Evolutionary conservation across 164 flowering plant species (phyloP), one percentile per base, ranked within the genome.

Genomic region (Echeveria elegans): DNA sequence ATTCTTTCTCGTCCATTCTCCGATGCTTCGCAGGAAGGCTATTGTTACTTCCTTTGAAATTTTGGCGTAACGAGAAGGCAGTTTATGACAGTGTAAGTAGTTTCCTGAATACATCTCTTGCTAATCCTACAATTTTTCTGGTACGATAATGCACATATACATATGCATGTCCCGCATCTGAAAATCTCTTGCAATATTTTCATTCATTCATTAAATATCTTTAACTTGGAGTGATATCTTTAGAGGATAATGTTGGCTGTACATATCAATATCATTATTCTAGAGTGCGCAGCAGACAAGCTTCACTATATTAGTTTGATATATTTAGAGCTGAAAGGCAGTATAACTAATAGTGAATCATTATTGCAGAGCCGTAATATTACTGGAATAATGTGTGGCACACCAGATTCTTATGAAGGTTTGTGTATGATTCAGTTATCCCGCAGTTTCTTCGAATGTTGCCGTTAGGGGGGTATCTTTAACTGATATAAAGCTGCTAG

Each of bases 11-110:
- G 7, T 34, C 37, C 3, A 3, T 34, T 3, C 18, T 63, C 9
- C 26, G 59, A 28, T 73, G 24, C 74, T 40, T 72, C 79, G 69
- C 80, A 86, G 90, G 90, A 64, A 77, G 90, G 75, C 32, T 81
- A 47, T 83, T 82, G 48, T 18, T 82, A 65, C 90, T 84, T 52
- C 48, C 81, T 10, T 66, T 85, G 40, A 79, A 81, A 19, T 85
- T 77, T 69, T 85, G 89, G 87, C 83, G 82, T 34, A 85, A 83
- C 69, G 79, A 85, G 59, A 52, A 71, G 64, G 76, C 81, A 23
- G 60, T 82, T 67, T 85, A 85, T 78, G 80, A 75, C 47, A 64
- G 34, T 82, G 89, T 85, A 64, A 66, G 86, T 79, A 37, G 65
- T 73, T 60, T 23, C 58, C 34, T 37, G 28, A 52, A 23, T 21